Percentiles rank a stretch among this genome's conserved stretches.
Conservation (phyloP, 2,329 filamentous ascomycete genomes). For the Aspergillus niger region DNA sequence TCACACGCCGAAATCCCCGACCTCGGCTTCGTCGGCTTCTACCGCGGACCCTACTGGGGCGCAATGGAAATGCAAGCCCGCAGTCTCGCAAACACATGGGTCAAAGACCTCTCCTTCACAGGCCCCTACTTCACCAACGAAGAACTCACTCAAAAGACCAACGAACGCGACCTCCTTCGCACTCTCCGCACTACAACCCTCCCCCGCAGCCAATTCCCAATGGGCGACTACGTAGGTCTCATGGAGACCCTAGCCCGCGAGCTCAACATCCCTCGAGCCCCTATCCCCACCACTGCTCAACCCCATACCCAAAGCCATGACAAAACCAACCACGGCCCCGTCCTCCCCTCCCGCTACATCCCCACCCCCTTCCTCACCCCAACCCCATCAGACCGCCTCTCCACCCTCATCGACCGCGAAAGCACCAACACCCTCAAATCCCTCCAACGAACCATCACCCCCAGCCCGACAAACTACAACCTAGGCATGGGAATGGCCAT, state of each 20-base stretch:
- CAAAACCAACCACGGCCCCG: constrained; percentile 35
- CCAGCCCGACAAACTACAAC: constrained; percentile 22
- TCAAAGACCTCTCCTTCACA: constrained; percentile 4
- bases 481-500: constrained; percentile 66
- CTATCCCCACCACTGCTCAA: constrained; percentile 28
- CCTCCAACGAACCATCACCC: constrained; percentile 38
- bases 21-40: constrained; percentile 80
- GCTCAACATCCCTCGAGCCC: constrained; percentile 53
- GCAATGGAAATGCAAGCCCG: constrained; percentile 85
- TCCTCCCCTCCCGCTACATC: constrained; percentile 56
- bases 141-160: constrained; percentile 25
- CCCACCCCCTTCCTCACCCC: neutral
- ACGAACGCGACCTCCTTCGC: constrained; percentile 30
- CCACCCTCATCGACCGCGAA: neutral
- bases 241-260: constrained; percentile 70
- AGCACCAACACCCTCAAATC: constrained; percentile 37
- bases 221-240: constrained; percentile 77
- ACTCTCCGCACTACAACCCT: constrained; percentile 22
- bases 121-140: constrained; percentile 3
- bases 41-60: constrained; percentile 82
- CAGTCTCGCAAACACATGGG: constrained; percentile 65
- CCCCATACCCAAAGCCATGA: constrained; percentile 20
- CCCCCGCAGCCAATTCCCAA: constrained; percentile 69
- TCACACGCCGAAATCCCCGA: constrained; percentile 62
- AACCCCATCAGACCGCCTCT: neutral